phyloP scores from a whole-genome alignment of 108 stramenopile genomes.

The Skeletonema marinoi region DNA sequence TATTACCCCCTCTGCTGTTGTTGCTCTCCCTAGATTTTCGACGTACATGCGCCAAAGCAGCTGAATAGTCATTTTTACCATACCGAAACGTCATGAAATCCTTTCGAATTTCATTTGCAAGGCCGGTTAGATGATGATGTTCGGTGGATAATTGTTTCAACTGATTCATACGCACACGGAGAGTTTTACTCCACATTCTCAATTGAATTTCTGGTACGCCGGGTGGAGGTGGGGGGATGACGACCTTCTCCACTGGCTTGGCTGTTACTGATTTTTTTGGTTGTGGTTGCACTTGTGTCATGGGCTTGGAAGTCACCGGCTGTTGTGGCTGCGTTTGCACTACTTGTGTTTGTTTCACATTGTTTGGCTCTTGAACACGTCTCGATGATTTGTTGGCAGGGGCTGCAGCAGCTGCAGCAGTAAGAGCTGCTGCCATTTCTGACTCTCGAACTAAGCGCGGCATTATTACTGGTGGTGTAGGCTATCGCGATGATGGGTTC shows the following conservation, averaged over 20 bases:
- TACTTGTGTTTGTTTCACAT: no score
- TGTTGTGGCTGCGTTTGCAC: no score
- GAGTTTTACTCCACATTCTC: background rate
- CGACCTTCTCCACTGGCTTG: background rate
- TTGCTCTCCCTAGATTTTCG: background rate
- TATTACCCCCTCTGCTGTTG: background rate
- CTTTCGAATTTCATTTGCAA: background rate
- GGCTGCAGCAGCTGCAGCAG: background rate
- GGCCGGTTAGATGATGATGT: background rate
- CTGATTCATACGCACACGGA: background rate
- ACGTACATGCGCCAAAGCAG: background rate
- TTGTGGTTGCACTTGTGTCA: no score
- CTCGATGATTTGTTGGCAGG: background rate
- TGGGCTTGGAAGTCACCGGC: no score
- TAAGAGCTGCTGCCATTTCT: background rate
- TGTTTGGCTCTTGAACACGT: no score
- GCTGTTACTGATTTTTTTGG: no score
- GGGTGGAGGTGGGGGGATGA: background rate
- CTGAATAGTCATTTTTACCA: background rate
- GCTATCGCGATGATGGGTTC: no score
- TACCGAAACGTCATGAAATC: background rate
- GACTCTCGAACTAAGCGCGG: background rate
- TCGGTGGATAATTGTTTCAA: background rate
- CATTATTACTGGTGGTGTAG: background rate
- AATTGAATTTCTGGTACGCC: conserved; percentile 4